Percentiles rank a stretch among this genome's conserved stretches.
Evolutionary conservation across 73 alveolate species (phyloP).

Genomic region (Paramecium primaurelia): DNA sequence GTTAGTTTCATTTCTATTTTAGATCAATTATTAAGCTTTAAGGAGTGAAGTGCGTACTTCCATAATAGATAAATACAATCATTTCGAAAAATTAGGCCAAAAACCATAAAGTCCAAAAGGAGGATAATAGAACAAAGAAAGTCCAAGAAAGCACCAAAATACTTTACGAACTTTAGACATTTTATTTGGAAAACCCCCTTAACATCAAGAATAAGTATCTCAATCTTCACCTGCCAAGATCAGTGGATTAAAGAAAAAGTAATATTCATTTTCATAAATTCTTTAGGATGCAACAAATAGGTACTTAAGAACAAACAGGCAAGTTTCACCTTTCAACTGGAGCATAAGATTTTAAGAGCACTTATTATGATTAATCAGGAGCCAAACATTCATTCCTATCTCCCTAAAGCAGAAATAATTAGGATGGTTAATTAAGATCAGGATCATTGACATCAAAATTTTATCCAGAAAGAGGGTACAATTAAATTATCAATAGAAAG

Average conservation of each 20-base stretch:
- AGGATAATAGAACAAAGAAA: background rate
- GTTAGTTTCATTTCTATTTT: background rate
- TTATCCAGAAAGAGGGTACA: slow-evolving; percentile 13
- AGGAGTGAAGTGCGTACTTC: slow-evolving; percentile 18
- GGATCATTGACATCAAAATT: slow-evolving; percentile 12
- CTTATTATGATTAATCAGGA: slow-evolving; percentile 4
- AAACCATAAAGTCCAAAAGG: background rate
- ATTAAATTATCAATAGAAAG: background rate
- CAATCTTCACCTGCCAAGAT: slow-evolving; percentile 34
- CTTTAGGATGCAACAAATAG: slow-evolving; percentile 16
- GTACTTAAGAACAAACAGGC: background rate
- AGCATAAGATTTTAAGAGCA: slow-evolving; percentile 33
- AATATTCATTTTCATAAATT: background rate
- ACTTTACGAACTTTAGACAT: slow-evolving; percentile 11
- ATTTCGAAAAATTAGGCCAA: slow-evolving; percentile 8
- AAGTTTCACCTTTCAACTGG: slow-evolving; percentile 6
- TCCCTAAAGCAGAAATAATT: background rate
- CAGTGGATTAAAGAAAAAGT: slow-evolving; percentile 27
- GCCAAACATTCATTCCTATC: slow-evolving; percentile 5
- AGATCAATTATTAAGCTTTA: background rate
- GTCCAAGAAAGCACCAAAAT: slow-evolving; percentile 9
- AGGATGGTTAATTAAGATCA: background rate
- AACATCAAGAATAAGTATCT: background rate
- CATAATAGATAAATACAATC: background rate
- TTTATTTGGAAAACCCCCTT: background rate